phyloP scores from a whole-genome alignment of 148 eudicot species.

The Oxyria digyna region DNA sequence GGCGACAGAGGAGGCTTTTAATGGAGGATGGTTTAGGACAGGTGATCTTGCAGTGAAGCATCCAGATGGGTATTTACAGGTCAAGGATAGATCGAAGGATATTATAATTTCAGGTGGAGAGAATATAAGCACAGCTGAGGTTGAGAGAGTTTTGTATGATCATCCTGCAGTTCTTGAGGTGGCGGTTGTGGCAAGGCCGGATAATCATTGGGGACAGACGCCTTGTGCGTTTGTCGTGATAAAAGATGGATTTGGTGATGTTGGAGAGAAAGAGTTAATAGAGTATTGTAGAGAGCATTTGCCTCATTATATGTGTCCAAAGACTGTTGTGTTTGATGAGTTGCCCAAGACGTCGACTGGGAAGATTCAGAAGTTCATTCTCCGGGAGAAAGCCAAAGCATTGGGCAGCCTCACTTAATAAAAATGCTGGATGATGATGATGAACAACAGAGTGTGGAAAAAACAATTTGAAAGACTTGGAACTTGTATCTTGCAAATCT shows the following conservation, averaged over 20 bases:
- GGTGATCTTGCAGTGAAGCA: constrained; percentile 58
- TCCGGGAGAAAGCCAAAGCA: constrained; percentile 37
- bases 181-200: constrained; percentile 58
- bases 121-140: constrained; percentile 56
- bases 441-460: not conserved
- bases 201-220: constrained; percentile 61
- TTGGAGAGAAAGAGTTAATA: constrained; percentile 26
- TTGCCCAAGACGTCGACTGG: constrained; percentile 57
- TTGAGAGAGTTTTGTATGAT: constrained; percentile 40
- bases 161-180: constrained; percentile 57
- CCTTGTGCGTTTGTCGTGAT: constrained; percentile 61
- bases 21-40: constrained; percentile 51
- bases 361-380: constrained; percentile 53
- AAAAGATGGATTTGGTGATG: constrained; percentile 27
- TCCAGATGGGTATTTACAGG: constrained; percentile 38
- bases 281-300: constrained; percentile 26
- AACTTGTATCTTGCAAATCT: not conserved
- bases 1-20: constrained; percentile 38
- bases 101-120: constrained; percentile 61
- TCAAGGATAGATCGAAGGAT: constrained; percentile 54
- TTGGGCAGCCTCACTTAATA: constrained; percentile 18
- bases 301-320: constrained; percentile 45
- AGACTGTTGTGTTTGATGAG: constrained; percentile 33
- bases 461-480: not conserved
- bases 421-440: not conserved